A percentile compares a stretch with the other conserved stretches of the same genome.
Evolutionary conservation across 352 stramenopile species (phyloP).

Genomic region (Phytophthora citrophthora): DNA sequence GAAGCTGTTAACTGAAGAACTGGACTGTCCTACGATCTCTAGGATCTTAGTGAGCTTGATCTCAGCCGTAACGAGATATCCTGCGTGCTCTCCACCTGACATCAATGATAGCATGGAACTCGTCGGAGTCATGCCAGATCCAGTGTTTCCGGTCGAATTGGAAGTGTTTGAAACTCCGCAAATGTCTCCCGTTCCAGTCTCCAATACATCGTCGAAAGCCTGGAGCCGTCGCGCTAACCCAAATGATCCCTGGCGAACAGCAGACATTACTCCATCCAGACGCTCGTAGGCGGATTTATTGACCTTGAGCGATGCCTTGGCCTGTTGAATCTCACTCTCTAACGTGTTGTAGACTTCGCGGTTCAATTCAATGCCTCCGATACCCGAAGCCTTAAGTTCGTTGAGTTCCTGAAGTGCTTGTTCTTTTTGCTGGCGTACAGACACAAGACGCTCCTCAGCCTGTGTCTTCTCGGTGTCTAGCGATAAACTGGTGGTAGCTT

Average conservation of each 20-base stretch:
- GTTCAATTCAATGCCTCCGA: conserved; percentile 79
- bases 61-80: conserved; percentile 64
- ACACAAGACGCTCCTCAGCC: conserved; percentile 59
- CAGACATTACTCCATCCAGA: conserved; percentile 75
- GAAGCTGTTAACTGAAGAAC: conserved; percentile 63
- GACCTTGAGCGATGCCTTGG: conserved; percentile 72
- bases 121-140: conserved; percentile 22
- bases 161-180: conserved; percentile 1
- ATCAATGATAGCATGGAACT: conserved; percentile 39
- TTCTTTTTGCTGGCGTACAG: conserved; percentile 70
- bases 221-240: conserved; percentile 69
- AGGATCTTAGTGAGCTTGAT: conserved; percentile 84
- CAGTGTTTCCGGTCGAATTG: conserved; percentile 4
- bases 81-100: conserved; percentile 56
- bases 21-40: conserved; percentile 80
- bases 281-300: conserved; percentile 82
- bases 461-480: conserved; percentile 81
- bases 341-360: conserved; percentile 84
- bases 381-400: conserved; percentile 82
- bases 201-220: conserved; percentile 75
- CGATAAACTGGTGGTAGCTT: conserved; percentile 59
- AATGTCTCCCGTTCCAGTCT: conserved; percentile 32
- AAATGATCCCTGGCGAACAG: conserved; percentile 77
- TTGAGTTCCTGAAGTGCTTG: conserved; percentile 64
- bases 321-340: conserved; percentile 78